phyloP scores from a whole-genome alignment of 805 yeast genomes.

The Brettanomyces anomalus region DNA sequence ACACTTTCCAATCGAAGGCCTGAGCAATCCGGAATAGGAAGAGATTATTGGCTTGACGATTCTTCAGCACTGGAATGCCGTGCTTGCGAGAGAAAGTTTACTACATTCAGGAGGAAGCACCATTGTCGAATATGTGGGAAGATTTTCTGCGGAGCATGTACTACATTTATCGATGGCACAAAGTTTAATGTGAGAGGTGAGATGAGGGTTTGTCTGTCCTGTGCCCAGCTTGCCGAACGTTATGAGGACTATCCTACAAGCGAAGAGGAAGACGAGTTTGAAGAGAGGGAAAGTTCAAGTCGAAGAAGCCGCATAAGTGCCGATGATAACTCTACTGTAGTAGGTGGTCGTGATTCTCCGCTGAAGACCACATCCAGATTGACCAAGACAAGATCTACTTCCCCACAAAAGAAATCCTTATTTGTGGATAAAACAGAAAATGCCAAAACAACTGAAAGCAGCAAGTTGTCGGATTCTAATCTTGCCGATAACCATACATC shows the following conservation, averaged over 20 bases:
- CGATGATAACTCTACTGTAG: too few species aligned
- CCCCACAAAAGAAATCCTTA: slow-evolving; percentile 22
- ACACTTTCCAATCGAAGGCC: slow-evolving; percentile 11
- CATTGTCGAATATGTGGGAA: slow-evolving; percentile 97
- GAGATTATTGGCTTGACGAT: slow-evolving; percentile 95
- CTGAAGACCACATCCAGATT: too few species aligned
- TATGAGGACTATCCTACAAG: slow-evolving; percentile 64
- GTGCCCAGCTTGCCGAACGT: slow-evolving; percentile 52
- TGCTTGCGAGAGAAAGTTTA: slow-evolving; percentile 69
- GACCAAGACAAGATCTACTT: slow-evolving; percentile 28
- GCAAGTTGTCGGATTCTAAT: neutral
- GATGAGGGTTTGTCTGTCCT: slow-evolving; percentile 69
- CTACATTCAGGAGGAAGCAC: slow-evolving; percentile 83
- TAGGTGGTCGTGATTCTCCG: too few species aligned
- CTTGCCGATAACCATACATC: neutral
- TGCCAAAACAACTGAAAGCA: neutral
- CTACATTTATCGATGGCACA: slow-evolving; percentile 59
- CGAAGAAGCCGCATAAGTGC: neutral
- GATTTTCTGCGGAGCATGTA: slow-evolving; percentile 81
- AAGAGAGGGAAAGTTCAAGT: slow-evolving; percentile 24
- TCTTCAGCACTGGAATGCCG: slow-evolving; percentile 85
- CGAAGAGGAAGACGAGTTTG: slow-evolving; percentile 34
- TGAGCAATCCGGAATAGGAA: slow-evolving; percentile 39
- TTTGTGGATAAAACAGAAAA: neutral
- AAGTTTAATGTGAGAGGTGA: slow-evolving; percentile 56